Evolutionary conservation across 108 stramenopile species (phyloP).

Genomic region (Fragilariopsis cylindrus): DNA sequence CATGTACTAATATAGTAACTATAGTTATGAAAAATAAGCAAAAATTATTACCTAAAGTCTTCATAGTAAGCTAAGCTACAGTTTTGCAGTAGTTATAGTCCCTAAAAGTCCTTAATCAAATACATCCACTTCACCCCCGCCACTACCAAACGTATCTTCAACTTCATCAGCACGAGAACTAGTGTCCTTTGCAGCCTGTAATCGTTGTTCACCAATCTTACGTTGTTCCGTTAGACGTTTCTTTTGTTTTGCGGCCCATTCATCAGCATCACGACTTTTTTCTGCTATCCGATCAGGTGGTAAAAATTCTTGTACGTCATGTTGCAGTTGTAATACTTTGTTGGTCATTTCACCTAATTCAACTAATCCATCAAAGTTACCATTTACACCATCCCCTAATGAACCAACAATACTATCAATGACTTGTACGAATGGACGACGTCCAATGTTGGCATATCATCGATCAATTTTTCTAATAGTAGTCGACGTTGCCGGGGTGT

Average conservation of each 20-base stretch:
- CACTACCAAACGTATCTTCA: conserved; percentile 33
- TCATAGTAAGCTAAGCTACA: neutral
- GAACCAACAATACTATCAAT: conserved; percentile 85
- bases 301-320: conserved; percentile 79
- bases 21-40: neutral
- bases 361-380: conserved; percentile 62
- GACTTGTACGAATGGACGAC: conserved; percentile 88
- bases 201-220: conserved; percentile 60
- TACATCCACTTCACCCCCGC: conserved; percentile 40
- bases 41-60: neutral
- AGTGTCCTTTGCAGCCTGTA: conserved; percentile 42
- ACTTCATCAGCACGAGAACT: conserved; percentile 24
- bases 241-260: conserved; percentile 78
- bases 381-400: conserved; percentile 71
- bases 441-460: conserved; percentile 86
- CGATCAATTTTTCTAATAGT: conserved; percentile 69
- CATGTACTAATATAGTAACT: neutral
- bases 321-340: conserved; percentile 71
- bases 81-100: neutral
- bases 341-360: conserved; percentile 82
- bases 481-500: conserved; percentile 66
- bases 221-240: conserved; percentile 63
- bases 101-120: conserved; percentile 18
- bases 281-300: conserved; percentile 81
- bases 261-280: conserved; percentile 79